These are phyloP conservation scores for Bacterosira constricta DNA, from an alignment of 108 stramenopile species.

Conservation along the genomic window DNA sequence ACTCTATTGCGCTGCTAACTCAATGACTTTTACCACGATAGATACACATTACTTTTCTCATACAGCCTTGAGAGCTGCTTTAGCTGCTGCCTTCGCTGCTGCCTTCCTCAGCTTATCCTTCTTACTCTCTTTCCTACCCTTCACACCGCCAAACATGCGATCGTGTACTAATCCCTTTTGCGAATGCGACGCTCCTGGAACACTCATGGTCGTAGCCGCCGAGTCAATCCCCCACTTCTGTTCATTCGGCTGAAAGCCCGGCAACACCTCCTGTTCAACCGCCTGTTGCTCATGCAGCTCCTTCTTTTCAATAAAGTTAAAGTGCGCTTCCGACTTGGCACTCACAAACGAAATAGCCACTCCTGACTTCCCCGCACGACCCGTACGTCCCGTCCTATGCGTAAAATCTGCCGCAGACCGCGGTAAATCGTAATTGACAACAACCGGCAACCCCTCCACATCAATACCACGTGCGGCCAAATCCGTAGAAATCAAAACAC, in stretches of 20 bases:
- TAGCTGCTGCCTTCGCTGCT: slow-evolving; percentile 36
- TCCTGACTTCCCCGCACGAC: slow-evolving; percentile 92
- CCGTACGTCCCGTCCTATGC: slow-evolving; percentile 95
- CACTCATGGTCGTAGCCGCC: slow-evolving; percentile 32
- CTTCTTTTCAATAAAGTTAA: slow-evolving; percentile 72
- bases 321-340: slow-evolving; percentile 66
- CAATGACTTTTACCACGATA: too few species aligned
- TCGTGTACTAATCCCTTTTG: slow-evolving; percentile 71
- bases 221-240: slow-evolving; percentile 53
- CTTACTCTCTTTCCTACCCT: slow-evolving; percentile 76
- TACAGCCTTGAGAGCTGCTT: too few species aligned
- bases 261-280: slow-evolving; percentile 61
- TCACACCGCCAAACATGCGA: slow-evolving; percentile 79
- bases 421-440: slow-evolving; percentile 92
- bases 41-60: too few species aligned
- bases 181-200: slow-evolving; percentile 62
- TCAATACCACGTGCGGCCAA: slow-evolving; percentile 96
- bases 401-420: slow-evolving; percentile 87
- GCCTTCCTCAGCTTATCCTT: slow-evolving; percentile 78
- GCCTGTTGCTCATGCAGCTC: slow-evolving; percentile 36
- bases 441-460: slow-evolving; percentile 82
- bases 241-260: slow-evolving; percentile 66
- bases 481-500: slow-evolving; percentile 94
- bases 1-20: too few species aligned
- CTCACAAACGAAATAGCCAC: slow-evolving; percentile 90